Percentiles rank a stretch among this genome's conserved stretches.
Evolutionary conservation across 306 rosid species (phyloP).

Genomic region (Oxytropis ochrocephala): DNA sequence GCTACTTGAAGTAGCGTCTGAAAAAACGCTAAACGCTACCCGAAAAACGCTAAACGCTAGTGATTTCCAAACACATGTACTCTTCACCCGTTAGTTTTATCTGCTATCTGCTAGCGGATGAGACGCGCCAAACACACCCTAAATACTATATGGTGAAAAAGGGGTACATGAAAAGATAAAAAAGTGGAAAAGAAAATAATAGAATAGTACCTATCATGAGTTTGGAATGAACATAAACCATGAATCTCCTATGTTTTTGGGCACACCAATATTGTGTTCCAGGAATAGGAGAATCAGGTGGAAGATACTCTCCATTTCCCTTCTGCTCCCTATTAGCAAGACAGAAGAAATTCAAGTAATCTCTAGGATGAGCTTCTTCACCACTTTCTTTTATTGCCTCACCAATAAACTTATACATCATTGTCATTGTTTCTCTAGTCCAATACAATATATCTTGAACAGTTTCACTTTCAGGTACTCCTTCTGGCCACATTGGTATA

Average conservation of each 20-base stretch:
- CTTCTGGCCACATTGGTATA: slow-evolving; percentile 98
- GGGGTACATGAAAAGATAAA: neutral
- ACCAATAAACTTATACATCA: slow-evolving; percentile 85
- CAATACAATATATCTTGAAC: slow-evolving; percentile 78
- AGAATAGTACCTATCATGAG: slow-evolving; percentile 77
- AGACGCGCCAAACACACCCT: too few relatives aligned
- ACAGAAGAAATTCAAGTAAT: slow-evolving; percentile 86
- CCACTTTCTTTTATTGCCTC: slow-evolving; percentile 70
- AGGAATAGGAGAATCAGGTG: slow-evolving; percentile 54
- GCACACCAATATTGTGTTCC: slow-evolving; percentile 70
- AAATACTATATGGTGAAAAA: too few relatives aligned
- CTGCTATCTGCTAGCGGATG: too few relatives aligned
- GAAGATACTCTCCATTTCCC: slow-evolving; percentile 54
- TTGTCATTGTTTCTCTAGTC: slow-evolving; percentile 75
- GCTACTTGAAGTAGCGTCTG: too few relatives aligned
- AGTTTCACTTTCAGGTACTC: slow-evolving; percentile 63
- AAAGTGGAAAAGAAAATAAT: neutral
- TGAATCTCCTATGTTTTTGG: slow-evolving; percentile 76
- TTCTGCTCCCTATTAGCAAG: slow-evolving; percentile 75
- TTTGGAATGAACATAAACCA: slow-evolving; percentile 94
- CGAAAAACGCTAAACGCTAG: too few relatives aligned
- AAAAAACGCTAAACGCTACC: too few relatives aligned
- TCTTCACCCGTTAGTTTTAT: too few relatives aligned
- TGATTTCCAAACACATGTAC: too few relatives aligned
- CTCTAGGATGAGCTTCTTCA: slow-evolving; percentile 54